phyloP scores from a whole-genome alignment of 148 eudicot genomes.

The Vaccinium corymbosum region DNA sequence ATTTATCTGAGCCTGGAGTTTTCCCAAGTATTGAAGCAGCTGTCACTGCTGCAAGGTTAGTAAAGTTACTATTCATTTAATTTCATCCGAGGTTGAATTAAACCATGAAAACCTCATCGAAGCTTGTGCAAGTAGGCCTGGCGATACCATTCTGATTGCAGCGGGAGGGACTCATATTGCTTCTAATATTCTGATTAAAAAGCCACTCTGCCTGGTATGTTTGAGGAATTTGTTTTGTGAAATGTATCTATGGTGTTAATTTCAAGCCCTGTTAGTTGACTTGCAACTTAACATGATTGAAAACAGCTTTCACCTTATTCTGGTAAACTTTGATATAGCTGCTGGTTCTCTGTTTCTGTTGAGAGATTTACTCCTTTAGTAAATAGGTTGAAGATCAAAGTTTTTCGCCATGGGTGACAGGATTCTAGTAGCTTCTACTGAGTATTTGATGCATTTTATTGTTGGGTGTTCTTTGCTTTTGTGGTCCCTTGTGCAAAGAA shows the following conservation, averaged over 20 bases:
- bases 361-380: neutral
- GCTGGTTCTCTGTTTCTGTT: neutral
- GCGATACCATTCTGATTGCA: slow-evolving; percentile 87
- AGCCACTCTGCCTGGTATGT: slow-evolving; percentile 92
- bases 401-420: neutral
- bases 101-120: slow-evolving; percentile 9
- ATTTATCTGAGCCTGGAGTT: slow-evolving; percentile 57
- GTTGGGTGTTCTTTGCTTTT: neutral
- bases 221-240: neutral
- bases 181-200: slow-evolving; percentile 74
- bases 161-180: slow-evolving; percentile 84
- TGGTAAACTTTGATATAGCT: neutral
- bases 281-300: neutral
- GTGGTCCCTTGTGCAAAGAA: neutral
- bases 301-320: neutral
- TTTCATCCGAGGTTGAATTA: neutral
- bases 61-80: slow-evolving; percentile 12
- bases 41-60: slow-evolving; percentile 81
- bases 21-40: slow-evolving; percentile 79
- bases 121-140: slow-evolving; percentile 60
- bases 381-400: neutral
- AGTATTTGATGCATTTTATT: neutral
- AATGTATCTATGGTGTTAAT: neutral
- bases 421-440: neutral
- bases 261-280: neutral